Conservation (phyloP, 2,329 filamentous ascomycete genomes). For the Paraconiothyrium sp. region DNA sequence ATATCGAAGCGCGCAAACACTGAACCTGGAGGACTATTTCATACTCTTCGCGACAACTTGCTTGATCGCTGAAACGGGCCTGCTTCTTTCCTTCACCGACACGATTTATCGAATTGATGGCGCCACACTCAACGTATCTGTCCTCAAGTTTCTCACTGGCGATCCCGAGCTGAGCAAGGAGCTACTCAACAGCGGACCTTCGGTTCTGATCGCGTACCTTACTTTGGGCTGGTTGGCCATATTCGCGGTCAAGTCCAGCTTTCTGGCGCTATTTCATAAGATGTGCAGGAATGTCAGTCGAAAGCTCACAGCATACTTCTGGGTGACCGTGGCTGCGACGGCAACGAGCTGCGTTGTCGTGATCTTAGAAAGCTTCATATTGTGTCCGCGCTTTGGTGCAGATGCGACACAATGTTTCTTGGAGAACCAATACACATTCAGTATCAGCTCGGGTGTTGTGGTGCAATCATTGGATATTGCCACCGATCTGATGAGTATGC, state of each 20-base stretch:
- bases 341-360: conserved; percentile 13
- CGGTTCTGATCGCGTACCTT: conserved; percentile 14
- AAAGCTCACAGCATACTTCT: conserved; percentile 21
- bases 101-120: conserved; percentile 21
- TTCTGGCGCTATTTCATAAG: conserved; percentile 22
- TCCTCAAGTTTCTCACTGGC: conserved; percentile 2
- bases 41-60: conserved; percentile 23
- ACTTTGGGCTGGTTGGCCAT: conserved; percentile 21
- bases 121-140: conserved; percentile 12
- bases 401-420: conserved; percentile 19
- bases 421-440: conserved; percentile 17
- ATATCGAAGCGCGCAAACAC: conserved; percentile 16
- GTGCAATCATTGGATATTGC: conserved; percentile 22
- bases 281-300: conserved; percentile 22
- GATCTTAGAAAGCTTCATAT: conserved; percentile 18
- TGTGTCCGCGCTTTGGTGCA: conserved; percentile 20
- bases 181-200: conserved; percentile 1
- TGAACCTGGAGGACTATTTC: conserved; percentile 21
- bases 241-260: conserved; percentile 22
- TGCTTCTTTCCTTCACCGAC: conserved; percentile 17
- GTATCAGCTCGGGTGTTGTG: conserved; percentile 17
- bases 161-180: background rate
- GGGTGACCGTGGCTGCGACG: conserved; percentile 20
- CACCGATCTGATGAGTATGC: conserved; percentile 25
- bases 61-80: conserved; percentile 19